Evolutionary conservation across 805 yeast species (phyloP), one percentile per base, ranked within the genome.

Genomic region (Maudiozyma barnettii): DNA sequence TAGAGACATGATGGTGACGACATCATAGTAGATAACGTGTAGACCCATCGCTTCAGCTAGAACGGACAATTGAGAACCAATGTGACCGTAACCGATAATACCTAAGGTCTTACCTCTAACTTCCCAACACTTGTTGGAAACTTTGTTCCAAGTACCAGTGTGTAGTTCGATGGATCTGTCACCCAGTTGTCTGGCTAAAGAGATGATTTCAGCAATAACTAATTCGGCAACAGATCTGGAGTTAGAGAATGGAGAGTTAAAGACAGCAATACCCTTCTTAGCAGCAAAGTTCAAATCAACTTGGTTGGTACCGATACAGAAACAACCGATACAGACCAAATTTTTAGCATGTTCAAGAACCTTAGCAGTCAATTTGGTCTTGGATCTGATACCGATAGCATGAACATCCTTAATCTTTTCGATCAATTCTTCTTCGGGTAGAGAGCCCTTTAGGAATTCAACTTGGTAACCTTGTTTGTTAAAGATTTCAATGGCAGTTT

Each of bases 261-360:
- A 93, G 21, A 93, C 99, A 42, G 97, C 90, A 66, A 91, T 78
- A 72, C 99, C 99, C 44, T 78, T 77, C 61, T 82, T 78, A 54
- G 98, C 96, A 48, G 99, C 99, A 59, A 65, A 85, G 57, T 85
- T 86, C 54, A 90, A 76, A 67, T 93, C 95, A 47, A 93, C 99
- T 73, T 93, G 99, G 73, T 93, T 93, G 51, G 98, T 93, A 62
- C 99, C 99, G 58, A 93, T 93, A 77, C 99, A 93, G 84, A 93
- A 93, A 74, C 99, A 93, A 49, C 99, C 99, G 68, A 93, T 74
- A 30, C 79, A 90, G 23, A 85, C 85, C 68, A 93, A 76, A 73
- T 91, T 87, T 66, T 82, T 84, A 49, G 99, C 99, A 59, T 85
- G 86, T 54, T 78, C 74, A 59, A 93, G 74, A 26, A 93, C 81